These are phyloP conservation scores for Datisca glomerata DNA, from an alignment of 306 rosid genomes.

Conservation along the genomic window DNA sequence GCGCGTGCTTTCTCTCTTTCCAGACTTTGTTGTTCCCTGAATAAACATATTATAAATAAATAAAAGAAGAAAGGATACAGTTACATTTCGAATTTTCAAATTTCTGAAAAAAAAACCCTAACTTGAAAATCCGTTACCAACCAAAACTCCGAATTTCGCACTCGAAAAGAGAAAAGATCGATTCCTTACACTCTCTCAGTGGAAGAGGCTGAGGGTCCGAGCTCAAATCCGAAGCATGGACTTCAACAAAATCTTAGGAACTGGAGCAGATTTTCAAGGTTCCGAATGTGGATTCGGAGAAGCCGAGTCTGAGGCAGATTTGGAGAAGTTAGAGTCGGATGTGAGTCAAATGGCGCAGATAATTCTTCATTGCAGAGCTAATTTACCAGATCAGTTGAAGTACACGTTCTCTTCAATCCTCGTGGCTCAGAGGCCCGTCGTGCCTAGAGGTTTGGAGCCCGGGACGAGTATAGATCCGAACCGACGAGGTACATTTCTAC, in stretches of 20 bases:
- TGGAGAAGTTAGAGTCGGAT: conserved; percentile 43
- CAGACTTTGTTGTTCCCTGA: too few species aligned
- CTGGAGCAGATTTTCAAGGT: conserved; percentile 13
- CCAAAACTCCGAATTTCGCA: conserved; percentile 13
- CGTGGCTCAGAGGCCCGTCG: conserved; percentile 37
- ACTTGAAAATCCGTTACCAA: conserved; percentile 18
- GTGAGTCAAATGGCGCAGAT: conserved; percentile 46
- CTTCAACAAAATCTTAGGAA: conserved; percentile 2
- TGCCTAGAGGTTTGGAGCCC: conserved; percentile 13
- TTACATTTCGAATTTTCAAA: too few species aligned
- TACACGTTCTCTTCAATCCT: conserved; percentile 35
- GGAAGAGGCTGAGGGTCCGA: conserved; percentile 3
- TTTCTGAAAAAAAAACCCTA: too few species aligned
- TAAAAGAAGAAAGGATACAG: too few species aligned
- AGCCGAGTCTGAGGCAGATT: conserved; percentile 15
- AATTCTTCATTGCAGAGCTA: conserved; percentile 43
- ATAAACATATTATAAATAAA: too few species aligned
- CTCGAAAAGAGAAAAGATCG: conserved; percentile 1
- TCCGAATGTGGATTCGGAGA: conserved; percentile 15
- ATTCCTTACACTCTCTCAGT: conserved; percentile 8
- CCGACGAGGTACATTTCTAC: conserved; percentile 10
- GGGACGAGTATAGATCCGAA: conserved; percentile 14
- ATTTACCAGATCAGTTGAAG: conserved; percentile 54
- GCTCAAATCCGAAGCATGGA: conserved; percentile 20
- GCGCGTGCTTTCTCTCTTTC: too few species aligned